Evolutionary conservation across 371 early-diverging fungal species (phyloP).

Genomic region (Zychaea mexicana): DNA sequence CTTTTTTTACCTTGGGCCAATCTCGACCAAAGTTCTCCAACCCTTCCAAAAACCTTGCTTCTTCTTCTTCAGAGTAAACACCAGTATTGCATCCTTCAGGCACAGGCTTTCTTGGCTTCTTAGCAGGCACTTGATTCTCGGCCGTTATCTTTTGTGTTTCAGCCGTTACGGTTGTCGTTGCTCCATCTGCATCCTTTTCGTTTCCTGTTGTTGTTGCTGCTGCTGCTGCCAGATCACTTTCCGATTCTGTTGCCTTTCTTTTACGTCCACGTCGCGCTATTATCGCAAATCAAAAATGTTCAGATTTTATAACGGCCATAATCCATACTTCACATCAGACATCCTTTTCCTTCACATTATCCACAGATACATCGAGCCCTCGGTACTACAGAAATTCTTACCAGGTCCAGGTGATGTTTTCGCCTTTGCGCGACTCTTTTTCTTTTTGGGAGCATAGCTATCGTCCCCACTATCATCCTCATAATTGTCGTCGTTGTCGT

Average conservation of each 20-base stretch:
- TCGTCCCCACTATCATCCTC: slow-evolving; percentile 60
- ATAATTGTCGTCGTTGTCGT: slow-evolving; percentile 50
- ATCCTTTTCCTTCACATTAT: no score
- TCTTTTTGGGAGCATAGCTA: slow-evolving; percentile 35
- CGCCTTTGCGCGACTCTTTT: slow-evolving; percentile 18
- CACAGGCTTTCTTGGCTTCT: slow-evolving; percentile 46
- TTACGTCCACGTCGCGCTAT: slow-evolving; percentile 24
- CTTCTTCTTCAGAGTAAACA: slow-evolving; percentile 79
- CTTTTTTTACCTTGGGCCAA: slow-evolving; percentile 71
- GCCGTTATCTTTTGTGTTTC: neutral
- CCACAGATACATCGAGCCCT: neutral
- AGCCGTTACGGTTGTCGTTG: slow-evolving; percentile 3
- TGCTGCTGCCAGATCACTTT: neutral
- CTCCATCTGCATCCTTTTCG: slow-evolving; percentile 25
- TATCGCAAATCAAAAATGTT: neutral
- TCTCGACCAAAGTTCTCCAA: slow-evolving; percentile 81
- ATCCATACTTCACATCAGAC: neutral
- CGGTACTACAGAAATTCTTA: neutral
- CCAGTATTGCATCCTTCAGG: slow-evolving; percentile 68
- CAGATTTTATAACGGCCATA: no score
- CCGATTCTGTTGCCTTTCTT: slow-evolving; percentile 16
- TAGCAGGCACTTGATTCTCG: slow-evolving; percentile 10
- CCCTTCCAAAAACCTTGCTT: slow-evolving; percentile 72
- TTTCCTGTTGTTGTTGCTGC: slow-evolving; percentile 1
- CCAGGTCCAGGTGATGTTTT: neutral